A percentile compares a stretch with the other conserved stretches of the same genome.
Conservation (phyloP, 345 rosid species). For the Populus ilicifolia region DNA sequence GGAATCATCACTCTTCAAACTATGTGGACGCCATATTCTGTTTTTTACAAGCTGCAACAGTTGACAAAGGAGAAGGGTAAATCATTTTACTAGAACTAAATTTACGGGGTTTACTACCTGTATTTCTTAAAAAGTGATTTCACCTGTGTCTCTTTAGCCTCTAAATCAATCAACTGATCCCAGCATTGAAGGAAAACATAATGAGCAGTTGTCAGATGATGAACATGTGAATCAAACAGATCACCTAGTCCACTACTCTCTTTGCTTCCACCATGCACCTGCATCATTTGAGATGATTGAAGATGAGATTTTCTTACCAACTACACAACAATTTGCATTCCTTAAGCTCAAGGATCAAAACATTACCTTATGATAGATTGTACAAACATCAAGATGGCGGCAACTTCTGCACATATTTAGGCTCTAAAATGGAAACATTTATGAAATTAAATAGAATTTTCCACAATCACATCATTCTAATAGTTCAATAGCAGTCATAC, state of each 20-base stretch:
- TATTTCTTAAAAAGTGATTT: neutral
- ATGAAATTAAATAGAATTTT: slow-evolving; percentile 12
- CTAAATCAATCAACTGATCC: slow-evolving; percentile 82
- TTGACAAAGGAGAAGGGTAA: neutral
- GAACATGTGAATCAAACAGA: slow-evolving; percentile 59
- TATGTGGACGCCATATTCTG: slow-evolving; percentile 50
- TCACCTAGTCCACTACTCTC: slow-evolving; percentile 81
- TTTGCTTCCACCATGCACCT: slow-evolving; percentile 85
- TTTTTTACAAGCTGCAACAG: slow-evolving; percentile 60
- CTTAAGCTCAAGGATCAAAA: slow-evolving; percentile 17
- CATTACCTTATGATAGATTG: slow-evolving; percentile 85
- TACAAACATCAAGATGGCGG: slow-evolving; percentile 84
- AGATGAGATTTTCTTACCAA: neutral
- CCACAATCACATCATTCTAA: neutral
- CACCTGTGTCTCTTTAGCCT: slow-evolving; percentile 88
- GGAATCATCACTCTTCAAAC: slow-evolving; percentile 35
- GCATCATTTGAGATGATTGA: slow-evolving; percentile 20
- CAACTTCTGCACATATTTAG: slow-evolving; percentile 79
- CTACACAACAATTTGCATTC: neutral
- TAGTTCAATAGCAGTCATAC: slow-evolving; percentile 38
- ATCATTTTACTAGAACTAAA: slow-evolving; percentile 4
- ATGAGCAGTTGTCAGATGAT: slow-evolving; percentile 68
- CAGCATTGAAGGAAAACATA: slow-evolving; percentile 61
- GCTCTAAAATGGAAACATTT: slow-evolving; percentile 43
- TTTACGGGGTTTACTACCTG: neutral